phyloP scores from a whole-genome alignment of 768 basidiomycete genomes.

The Panellus pusillus region DNA sequence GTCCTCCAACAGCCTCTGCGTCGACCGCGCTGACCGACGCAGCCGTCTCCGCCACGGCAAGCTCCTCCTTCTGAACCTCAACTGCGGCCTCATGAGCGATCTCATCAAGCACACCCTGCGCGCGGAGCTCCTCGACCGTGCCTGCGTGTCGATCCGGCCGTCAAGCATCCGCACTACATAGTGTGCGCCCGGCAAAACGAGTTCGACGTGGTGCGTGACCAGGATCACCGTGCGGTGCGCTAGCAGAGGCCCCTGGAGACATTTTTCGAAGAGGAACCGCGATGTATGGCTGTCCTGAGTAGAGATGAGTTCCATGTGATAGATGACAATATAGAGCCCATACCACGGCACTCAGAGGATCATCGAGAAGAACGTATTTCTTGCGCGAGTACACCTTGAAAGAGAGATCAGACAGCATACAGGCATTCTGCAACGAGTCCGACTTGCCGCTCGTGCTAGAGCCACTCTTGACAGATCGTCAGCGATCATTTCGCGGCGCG shows the following conservation, averaged over 20 bases:
- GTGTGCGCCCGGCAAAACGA: conserved; percentile 70
- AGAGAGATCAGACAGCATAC: too few species aligned
- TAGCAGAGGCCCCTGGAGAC: conserved; percentile 69
- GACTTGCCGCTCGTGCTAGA: conserved; percentile 52
- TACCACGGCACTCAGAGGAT: conserved; percentile 62
- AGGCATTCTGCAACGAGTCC: too few species aligned
- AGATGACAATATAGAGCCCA: conserved; percentile 23
- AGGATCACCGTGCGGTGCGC: conserved; percentile 66
- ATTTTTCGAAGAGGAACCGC: conserved; percentile 58
- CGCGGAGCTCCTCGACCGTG: conserved; percentile 60
- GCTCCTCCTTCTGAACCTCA: conserved; percentile 48
- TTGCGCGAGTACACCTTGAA: conserved; percentile 48
- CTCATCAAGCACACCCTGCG: conserved; percentile 60
- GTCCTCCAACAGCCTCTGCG: conserved; percentile 8
- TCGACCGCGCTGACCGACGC: conserved; percentile 27
- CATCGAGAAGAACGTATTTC: conserved; percentile 53
- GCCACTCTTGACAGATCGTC: conserved; percentile 44
- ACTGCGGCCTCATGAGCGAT: conserved; percentile 55
- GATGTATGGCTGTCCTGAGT: conserved; percentile 67
- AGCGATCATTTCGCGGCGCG: background rate
- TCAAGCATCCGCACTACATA: conserved; percentile 81
- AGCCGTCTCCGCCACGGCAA: conserved; percentile 25
- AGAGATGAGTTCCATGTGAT: background rate
- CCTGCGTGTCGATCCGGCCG: conserved; percentile 77
- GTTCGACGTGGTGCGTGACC: conserved; percentile 85